Evolutionary conservation across 805 yeast genomes (phyloP).

Genomic region (Candida ponderosae): DNA sequence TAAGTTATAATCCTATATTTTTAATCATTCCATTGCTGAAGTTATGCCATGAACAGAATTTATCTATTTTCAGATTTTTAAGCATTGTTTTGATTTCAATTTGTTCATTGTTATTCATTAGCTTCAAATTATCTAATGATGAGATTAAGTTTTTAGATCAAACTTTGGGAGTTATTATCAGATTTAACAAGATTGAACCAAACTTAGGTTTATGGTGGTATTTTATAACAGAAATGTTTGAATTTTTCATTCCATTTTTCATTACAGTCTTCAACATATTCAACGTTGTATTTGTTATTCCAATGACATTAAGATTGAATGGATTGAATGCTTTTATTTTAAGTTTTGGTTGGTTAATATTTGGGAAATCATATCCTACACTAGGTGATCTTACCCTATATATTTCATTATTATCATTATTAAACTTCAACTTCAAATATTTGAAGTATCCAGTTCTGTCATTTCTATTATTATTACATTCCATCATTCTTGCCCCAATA

Average conservation of each 20-base stretch:
- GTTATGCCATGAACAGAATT: conserved; percentile 8
- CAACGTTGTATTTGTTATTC: conserved; percentile 56
- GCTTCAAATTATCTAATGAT: conserved; percentile 31
- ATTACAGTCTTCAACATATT: conserved; percentile 77
- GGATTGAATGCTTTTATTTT: conserved; percentile 50
- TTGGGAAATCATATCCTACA: conserved; percentile 82
- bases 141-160: conserved; percentile 38
- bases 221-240: conserved; percentile 92
- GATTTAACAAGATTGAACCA: conserved; percentile 70
- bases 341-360: conserved; percentile 43
- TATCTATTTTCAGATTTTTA: conserved; percentile 18
- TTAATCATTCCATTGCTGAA: conserved; percentile 51
- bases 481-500: conserved; percentile 70
- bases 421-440: conserved; percentile 37
- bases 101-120: conserved; percentile 23
- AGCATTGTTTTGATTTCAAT: conserved; percentile 20
- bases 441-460: conserved; percentile 41
- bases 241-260: conserved; percentile 78
- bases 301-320: conserved; percentile 68
- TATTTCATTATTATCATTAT: conserved; percentile 38
- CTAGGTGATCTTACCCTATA: conserved; percentile 66
- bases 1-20: conserved; percentile 55
- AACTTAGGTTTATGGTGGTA: conserved; percentile 99
- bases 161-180: conserved; percentile 50
- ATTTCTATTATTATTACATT: conserved; percentile 44